Percentiles rank a stretch among this genome's conserved stretches.
Conservation (phyloP, 306 rosid species). For the Lathyrus tuberosus region DNA sequence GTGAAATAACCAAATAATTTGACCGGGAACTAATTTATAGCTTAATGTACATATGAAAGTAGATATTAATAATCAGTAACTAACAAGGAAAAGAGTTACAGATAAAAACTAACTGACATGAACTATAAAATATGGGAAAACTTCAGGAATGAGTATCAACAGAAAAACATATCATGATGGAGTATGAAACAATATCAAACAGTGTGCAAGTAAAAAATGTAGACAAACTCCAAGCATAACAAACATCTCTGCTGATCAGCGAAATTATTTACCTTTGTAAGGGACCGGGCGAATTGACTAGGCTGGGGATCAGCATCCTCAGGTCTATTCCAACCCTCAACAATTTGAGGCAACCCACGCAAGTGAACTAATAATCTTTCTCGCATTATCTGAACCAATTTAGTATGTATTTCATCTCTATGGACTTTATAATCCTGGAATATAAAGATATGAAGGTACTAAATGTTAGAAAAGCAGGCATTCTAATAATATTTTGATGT, state of each 20-base stretch:
- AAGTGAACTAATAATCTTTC: constrained; percentile 91
- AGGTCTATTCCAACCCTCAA: constrained; percentile 96
- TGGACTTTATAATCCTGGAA: constrained; percentile 94
- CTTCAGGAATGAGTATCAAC: background rate
- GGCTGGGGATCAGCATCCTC: constrained; percentile 91
- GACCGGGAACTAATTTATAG: background rate
- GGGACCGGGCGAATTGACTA: constrained; percentile 95
- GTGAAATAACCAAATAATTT: background rate
- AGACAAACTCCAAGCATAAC: constrained; percentile 9
- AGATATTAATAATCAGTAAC: background rate
- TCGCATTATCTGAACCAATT: constrained; percentile 98
- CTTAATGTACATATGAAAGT: background rate
- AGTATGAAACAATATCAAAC: background rate
- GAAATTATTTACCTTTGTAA: constrained; percentile 70
- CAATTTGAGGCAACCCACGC: constrained; percentile 91
- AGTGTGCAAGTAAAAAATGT: background rate
- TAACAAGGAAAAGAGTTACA: background rate
- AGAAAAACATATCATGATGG: background rate
- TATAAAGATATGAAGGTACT: constrained; percentile 24
- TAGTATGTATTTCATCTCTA: constrained; percentile 94
- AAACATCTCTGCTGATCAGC: constrained; percentile 20
- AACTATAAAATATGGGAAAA: background rate
- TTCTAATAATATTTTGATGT: constrained; percentile 22
- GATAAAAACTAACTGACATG: background rate
- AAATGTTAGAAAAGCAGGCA: constrained; percentile 32